A percentile compares a stretch with the other conserved stretches of the same genome.
Conservation (phyloP, 2,329 filamentous ascomycete genomes). For the Monosporascus cannonballus region DNA sequence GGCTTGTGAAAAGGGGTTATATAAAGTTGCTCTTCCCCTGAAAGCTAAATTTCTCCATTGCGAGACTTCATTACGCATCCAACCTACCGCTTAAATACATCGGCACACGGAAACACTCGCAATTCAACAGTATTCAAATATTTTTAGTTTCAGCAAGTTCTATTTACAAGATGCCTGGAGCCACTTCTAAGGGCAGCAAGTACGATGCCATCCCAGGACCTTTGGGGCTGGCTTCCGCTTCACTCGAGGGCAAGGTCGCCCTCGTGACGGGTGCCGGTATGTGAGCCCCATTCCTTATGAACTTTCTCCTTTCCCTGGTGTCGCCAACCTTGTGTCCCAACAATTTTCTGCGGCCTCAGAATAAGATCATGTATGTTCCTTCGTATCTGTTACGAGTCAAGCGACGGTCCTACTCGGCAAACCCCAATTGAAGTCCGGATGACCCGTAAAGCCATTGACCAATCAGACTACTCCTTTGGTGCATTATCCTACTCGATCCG, state of each 20-base stretch:
- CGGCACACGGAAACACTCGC: no score
- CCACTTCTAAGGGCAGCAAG: conserved; percentile 21
- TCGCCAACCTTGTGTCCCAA: no score
- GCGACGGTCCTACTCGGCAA: conserved; percentile 4
- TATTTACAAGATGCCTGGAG: conserved; percentile 27
- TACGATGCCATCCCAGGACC: conserved; percentile 33
- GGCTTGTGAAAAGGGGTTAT: not conserved
- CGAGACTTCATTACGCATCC: not conserved
- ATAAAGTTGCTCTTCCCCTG: not conserved
- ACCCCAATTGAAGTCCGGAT: conserved; percentile 20
- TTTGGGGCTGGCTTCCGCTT: conserved; percentile 32
- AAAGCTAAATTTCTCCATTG: not conserved
- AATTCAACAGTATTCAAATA: not conserved
- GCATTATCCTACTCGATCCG: conserved; percentile 1
- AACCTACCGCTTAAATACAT: not conserved
- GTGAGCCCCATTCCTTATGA: conserved; percentile 11
- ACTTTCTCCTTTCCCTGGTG: not conserved
- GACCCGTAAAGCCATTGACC: conserved; percentile 1
- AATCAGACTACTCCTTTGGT: conserved; percentile 3
- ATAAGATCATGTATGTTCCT: no score
- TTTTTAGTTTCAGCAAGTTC: not conserved
- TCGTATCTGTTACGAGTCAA: no score
- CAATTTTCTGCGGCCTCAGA: no score
- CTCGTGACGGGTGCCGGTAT: conserved; percentile 33
- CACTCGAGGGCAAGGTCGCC: conserved; percentile 32